These are phyloP conservation scores for Prunus davidiana DNA, from an alignment of 306 rosid species.

Conservation along the genomic window DNA sequence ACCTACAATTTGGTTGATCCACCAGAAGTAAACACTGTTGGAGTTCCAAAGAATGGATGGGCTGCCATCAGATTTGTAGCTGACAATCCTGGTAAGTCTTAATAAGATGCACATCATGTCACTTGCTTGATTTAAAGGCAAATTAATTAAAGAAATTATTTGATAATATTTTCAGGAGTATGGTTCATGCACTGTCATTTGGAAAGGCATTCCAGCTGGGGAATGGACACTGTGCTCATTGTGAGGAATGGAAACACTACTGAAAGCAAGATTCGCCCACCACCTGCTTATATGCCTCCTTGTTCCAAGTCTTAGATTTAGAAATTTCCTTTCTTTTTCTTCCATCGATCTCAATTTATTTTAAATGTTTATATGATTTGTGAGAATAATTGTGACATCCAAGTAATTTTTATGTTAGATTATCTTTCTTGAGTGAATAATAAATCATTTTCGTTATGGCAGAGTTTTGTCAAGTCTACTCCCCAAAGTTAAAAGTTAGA, in stretches of 20 bases:
- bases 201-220: slow-evolving; percentile 28
- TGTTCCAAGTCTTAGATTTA: not conserved
- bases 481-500: no score
- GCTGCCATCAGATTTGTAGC: slow-evolving; percentile 33
- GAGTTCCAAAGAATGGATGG: slow-evolving; percentile 45
- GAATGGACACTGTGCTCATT: slow-evolving; percentile 28
- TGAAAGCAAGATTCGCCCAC: slow-evolving; percentile 12
- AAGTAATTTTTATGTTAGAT: not conserved
- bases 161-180: slow-evolving; percentile 28
- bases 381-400: not conserved
- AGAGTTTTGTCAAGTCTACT: no score
- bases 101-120: not conserved
- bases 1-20: slow-evolving; percentile 38
- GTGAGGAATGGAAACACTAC: slow-evolving; percentile 24
- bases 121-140: not conserved
- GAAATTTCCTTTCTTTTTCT: not conserved
- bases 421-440: not conserved
- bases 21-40: slow-evolving; percentile 25
- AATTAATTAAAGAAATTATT: not conserved
- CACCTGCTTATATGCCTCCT: slow-evolving; percentile 24
- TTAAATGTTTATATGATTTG: not conserved
- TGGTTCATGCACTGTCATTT: slow-evolving; percentile 34
- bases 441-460: not conserved
- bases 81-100: slow-evolving; percentile 34
- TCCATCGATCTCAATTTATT: not conserved